Evolutionary conservation across 2,329 filamentous ascomycete species (phyloP), one percentile per base, ranked within the genome.

Genomic region (Metarhizium guizhouense): DNA sequence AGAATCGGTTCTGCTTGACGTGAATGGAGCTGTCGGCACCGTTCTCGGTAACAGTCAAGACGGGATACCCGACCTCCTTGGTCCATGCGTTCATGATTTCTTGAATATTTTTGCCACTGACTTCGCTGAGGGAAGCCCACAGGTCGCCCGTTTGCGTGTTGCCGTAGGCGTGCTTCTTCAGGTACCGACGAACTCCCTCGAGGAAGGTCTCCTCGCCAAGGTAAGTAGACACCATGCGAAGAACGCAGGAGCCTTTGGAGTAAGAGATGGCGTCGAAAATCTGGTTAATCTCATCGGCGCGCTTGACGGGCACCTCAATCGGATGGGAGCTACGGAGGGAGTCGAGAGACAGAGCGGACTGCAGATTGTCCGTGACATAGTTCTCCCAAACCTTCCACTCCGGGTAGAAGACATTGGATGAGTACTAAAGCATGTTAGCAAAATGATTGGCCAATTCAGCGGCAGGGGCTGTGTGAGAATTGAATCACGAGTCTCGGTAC

Each of bases 181-280:
- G 83, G 69, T 97, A 97, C 55, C 83, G 82, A 53, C 91, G 84
- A 54, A 97, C 87, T 67, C 93, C 93, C 69, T 96, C 89, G 68
- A 97, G 84, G 79, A 97, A 97, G 18, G 83, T 79, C 47, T 96
- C 90, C 70, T 97, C 93, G 52, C 93, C 93, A 29, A 97, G 78
- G 66, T 95, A 95, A 62, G 91, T 95, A 20, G 93, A 96, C 62
- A 97, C 92, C 93, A 97, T 97, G 67, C 93, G 88, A 58, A 97
- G 80, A 38, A 97, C 92, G 64, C 91, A 95, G 11, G 92, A 96
- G 18, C 93, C 93, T 76, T 97, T 97, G 55, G 90, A 92, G 74
- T 97, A 97, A 1, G 93, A 96, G 62, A 97, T 97, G 59, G 91
- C 90, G 68, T 97, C 93, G 64, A 97, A 97, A 63, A 97, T 97